phyloP scores from a whole-genome alignment of 257 asterid genomes.

The Solanum peruvianum region DNA sequence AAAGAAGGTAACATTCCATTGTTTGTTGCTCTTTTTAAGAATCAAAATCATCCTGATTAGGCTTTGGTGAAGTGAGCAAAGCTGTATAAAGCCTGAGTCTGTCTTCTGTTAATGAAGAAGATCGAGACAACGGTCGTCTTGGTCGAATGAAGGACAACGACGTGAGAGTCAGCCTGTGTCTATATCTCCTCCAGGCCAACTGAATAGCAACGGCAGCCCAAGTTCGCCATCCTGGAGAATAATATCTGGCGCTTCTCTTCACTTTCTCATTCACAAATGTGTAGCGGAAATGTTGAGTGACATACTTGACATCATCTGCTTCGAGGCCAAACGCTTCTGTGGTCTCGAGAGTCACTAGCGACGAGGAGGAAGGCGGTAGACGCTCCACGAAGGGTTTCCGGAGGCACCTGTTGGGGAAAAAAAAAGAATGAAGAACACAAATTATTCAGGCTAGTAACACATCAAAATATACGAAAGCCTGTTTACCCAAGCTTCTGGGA shows the following conservation, averaged over 20 bases:
- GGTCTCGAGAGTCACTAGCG: conserved; percentile 66
- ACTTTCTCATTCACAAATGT: conserved; percentile 86
- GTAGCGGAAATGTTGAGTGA: conserved; percentile 90
- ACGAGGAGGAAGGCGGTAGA: conserved; percentile 79
- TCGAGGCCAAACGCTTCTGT: conserved; percentile 91
- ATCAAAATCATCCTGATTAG: conserved; percentile 86
- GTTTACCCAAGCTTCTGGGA: not conserved
- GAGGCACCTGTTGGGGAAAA: conserved; percentile 22
- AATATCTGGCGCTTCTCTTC: conserved; percentile 85
- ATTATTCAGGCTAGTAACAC: not conserved
- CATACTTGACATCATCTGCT: conserved; percentile 84
- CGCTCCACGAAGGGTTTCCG: conserved; percentile 77
- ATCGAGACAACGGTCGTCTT: conserved; percentile 69
- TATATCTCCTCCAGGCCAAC: conserved; percentile 85
- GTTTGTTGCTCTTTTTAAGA: conserved; percentile 13
- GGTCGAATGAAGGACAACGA: conserved; percentile 87
- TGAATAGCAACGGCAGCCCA: conserved; percentile 97
- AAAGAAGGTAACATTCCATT: not conserved
- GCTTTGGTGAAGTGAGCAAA: conserved; percentile 84
- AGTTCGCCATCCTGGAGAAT: conserved; percentile 97
- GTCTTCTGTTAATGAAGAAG: conserved; percentile 86
- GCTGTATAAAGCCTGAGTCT: conserved; percentile 83
- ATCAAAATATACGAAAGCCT: not conserved
- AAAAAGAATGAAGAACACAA: not conserved
- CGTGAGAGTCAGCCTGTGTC: conserved; percentile 62